phyloP scores from a whole-genome alignment of 257 asterid species.

The Solanum raphanifolium region DNA sequence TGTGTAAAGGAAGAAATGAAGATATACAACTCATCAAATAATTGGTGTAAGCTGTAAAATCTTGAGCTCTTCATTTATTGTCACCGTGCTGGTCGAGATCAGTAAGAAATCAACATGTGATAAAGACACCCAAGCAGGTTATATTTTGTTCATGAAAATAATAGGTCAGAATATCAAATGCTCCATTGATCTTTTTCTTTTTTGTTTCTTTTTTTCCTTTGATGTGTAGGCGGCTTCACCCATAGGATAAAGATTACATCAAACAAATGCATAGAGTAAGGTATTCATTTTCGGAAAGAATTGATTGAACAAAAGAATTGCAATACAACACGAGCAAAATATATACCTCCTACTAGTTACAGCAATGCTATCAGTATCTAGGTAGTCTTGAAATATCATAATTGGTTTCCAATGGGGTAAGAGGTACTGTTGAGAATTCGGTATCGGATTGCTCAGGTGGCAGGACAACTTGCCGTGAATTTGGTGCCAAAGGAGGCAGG shows the following conservation, averaged over 20 bases:
- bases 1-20: not conserved
- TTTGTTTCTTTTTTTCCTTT: not conserved
- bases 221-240: not conserved
- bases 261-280: not conserved
- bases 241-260: not conserved
- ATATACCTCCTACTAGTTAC: slow-evolving; percentile 19
- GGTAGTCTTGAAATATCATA: slow-evolving; percentile 34
- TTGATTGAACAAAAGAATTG: slow-evolving; percentile 8
- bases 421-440: slow-evolving; percentile 87
- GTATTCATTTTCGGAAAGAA: not conserved
- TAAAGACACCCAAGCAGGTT: not conserved
- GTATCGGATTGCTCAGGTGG: slow-evolving; percentile 47
- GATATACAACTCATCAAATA: not conserved
- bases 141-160: not conserved
- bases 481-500: slow-evolving; percentile 23
- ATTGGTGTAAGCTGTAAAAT: not conserved
- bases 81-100: not conserved
- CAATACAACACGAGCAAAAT: slow-evolving; percentile 9
- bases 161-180: not conserved
- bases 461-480: slow-evolving; percentile 24
- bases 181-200: not conserved
- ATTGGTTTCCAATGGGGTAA: slow-evolving; percentile 52
- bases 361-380: slow-evolving; percentile 36
- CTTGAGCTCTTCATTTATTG: not conserved
- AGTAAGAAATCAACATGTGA: not conserved